Conservation (phyloP, 2,329 filamentous ascomycete species). For the Trichoderma sp. region DNA sequence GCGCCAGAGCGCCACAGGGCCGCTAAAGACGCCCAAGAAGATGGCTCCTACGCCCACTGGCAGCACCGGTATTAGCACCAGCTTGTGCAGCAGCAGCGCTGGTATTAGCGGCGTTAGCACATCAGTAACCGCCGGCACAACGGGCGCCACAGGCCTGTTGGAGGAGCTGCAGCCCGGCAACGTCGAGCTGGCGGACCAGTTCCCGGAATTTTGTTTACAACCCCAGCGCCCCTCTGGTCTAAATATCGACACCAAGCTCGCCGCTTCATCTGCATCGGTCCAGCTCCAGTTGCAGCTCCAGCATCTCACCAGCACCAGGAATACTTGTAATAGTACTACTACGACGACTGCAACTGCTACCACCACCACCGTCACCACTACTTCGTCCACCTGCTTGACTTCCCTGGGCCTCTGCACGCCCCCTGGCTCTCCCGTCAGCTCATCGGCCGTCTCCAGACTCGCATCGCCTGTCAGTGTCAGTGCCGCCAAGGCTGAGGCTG, state of each 20-base stretch:
- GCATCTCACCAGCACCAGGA: not conserved
- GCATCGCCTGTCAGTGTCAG: slow-evolving; percentile 2
- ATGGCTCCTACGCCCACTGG: slow-evolving; percentile 4
- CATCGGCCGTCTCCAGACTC: slow-evolving; percentile 13
- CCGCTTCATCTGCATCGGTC: not conserved
- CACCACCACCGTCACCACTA: not conserved
- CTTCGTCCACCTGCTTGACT: not conserved
- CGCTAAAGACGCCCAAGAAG: slow-evolving; percentile 19
- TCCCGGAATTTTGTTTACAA: slow-evolving; percentile 23
- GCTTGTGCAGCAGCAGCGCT: not conserved
- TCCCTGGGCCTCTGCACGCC: slow-evolving; percentile 11
- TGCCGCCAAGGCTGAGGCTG: not conserved
- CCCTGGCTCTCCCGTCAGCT: slow-evolving; percentile 3
- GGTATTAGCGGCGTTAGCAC: not conserved
- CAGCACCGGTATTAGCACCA: not conserved
- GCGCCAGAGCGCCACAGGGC: slow-evolving; percentile 2
- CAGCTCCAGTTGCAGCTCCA: slow-evolving; percentile 3
- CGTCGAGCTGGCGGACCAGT: slow-evolving; percentile 18
- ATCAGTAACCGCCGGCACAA: not conserved
- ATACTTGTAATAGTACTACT: not conserved
- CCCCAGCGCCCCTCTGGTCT: slow-evolving; percentile 4
- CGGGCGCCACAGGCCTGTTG: not conserved
- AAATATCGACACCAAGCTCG: not conserved
- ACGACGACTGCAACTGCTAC: not conserved
- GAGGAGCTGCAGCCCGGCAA: slow-evolving; percentile 22